Percentiles rank a stretch among this genome's conserved stretches.
Evolutionary conservation across 1,284 basidiomycete genomes (phyloP).

Genomic region (Phellinidium pouzarii): DNA sequence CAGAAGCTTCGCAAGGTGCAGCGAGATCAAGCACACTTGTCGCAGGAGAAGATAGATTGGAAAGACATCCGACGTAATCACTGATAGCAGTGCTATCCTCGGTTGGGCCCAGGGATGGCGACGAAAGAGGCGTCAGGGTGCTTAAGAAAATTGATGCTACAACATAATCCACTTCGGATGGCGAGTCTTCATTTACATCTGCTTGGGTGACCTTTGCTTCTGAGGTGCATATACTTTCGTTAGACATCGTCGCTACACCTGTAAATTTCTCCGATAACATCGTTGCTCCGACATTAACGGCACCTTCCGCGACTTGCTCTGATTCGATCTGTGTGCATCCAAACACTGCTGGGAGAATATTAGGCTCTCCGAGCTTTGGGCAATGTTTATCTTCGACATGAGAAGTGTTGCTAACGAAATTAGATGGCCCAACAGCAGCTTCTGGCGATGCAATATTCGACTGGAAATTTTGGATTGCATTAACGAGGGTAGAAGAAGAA

Average conservation of each 20-base stretch:
- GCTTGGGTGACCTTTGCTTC: not conserved
- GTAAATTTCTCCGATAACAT: not conserved
- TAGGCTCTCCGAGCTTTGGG: not conserved
- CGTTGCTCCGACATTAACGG: not conserved
- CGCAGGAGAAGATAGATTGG: constrained; percentile 3
- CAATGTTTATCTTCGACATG: no score
- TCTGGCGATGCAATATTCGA: not conserved
- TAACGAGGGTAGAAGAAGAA: not conserved
- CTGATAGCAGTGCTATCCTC: not conserved
- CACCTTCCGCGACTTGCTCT: not conserved
- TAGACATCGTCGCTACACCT: not conserved
- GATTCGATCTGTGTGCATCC: not conserved
- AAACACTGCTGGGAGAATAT: not conserved
- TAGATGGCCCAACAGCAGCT: not conserved
- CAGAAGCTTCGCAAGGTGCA: not conserved
- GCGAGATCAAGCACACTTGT: not conserved
- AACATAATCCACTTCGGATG: not conserved
- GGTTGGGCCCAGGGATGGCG: not conserved
- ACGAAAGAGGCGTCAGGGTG: constrained; percentile 15
- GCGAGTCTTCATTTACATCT: not conserved
- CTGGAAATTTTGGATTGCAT: not conserved
- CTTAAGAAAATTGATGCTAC: constrained; percentile 1
- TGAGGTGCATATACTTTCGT: not conserved
- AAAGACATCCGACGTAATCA: constrained; percentile 1
- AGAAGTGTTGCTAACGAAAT: not conserved